Base-by-base conservation (phyloP, 768 basidiomycete species). In the Inosperma sp. region DNA sequence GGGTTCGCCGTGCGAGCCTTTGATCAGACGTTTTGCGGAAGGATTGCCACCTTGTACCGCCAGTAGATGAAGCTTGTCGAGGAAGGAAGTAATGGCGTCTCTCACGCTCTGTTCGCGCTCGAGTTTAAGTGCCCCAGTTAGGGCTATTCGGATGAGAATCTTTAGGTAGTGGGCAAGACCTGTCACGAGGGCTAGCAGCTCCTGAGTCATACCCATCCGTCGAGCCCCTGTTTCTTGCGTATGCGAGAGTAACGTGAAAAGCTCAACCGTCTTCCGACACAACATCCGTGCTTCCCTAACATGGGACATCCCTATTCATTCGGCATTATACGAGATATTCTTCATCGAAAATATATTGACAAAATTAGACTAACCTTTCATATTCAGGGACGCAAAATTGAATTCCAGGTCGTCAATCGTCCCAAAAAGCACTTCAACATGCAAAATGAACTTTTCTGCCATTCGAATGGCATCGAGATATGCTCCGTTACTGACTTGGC, bases 121-220 rank as follows among this genome's bases (percentile, higher is more conserved):
- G 26, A 99, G 78, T 70, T 93, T 97, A 53, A 99, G 78, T 4
- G 93, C 91, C 5, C 93, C 94, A 0, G 96, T 97, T 39, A 99
- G 75, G 3, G 96, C 93, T 55, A 99, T 98, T 44, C 96, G 88
- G 56, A 99, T 99, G 48, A 99, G 83, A 69, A 99, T 98, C 75
- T 99, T 99, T 64, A 99, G 84, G 69, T 99, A 98, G 69, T 99
- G 96, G 5, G 96, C 96, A 29, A 99, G 78, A n/a, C 96, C 95
- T 0, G 96, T 99, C 56, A 99, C 96, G 41, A 99, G 83, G 14
- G 94, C 93, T 29, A 98, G 83, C 10, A 99, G 75, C 60, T 98
- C 96, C 68, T 97, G 91, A 14, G 94, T 97, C 85, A 98, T 94
- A 45, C 88, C 90, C 83, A 93, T 92, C 60, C 91, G 75, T 52